These are phyloP conservation scores for Vitis labrusca DNA, from an alignment of 164 flowering plant genomes.

Conservation along the genomic window DNA sequence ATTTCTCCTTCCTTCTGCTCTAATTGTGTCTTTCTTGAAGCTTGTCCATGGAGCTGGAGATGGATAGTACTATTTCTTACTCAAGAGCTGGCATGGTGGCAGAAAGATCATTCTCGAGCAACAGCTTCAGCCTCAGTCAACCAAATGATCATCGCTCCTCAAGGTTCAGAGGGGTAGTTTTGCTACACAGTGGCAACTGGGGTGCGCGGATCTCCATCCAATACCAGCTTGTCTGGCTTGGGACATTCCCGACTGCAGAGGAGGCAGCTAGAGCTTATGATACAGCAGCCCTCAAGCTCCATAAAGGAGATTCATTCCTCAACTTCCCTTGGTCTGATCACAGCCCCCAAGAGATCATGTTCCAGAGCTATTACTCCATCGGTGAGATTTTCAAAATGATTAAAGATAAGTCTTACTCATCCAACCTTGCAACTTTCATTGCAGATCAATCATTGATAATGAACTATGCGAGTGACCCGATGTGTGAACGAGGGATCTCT, in stretches of 20 bases:
- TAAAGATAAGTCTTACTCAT: conserved; percentile 12
- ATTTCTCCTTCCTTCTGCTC: too few species aligned
- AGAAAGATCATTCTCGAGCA: too few species aligned
- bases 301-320: background rate
- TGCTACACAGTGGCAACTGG: conserved; percentile 1
- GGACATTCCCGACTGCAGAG: background rate
- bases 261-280: conserved; percentile 11
- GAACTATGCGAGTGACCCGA: background rate
- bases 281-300: conserved; percentile 13
- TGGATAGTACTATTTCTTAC: too few species aligned
- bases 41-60: too few species aligned
- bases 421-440: background rate
- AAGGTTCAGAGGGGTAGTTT: conserved; percentile 9
- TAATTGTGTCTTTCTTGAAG: too few species aligned
- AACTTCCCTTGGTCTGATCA: background rate
- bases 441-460: background rate
- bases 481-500: background rate
- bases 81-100: too few species aligned
- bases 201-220: conserved; percentile 5
- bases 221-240: background rate
- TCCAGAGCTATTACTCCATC: conserved; percentile 5
- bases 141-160: background rate
- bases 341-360: background rate
- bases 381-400: conserved; percentile 15
- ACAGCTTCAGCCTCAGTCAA: too few species aligned